Evolutionary conservation across 495 filamentous ascomycete species (phyloP), one percentile per base, ranked within the genome.

Genomic region (Xylaria telfairii): DNA sequence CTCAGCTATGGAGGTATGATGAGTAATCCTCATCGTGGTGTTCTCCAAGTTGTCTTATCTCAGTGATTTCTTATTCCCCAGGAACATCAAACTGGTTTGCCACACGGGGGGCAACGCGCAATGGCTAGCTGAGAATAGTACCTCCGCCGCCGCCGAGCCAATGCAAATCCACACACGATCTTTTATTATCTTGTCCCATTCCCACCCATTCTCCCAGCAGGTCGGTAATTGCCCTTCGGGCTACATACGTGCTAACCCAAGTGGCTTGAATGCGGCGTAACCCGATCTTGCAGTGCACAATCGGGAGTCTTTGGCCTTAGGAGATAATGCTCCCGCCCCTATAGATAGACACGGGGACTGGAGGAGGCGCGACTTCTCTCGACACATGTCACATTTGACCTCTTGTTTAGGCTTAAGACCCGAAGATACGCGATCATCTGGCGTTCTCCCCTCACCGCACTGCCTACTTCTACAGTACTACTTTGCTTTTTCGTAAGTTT

Each of bases 211-310:
- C 30, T 54, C 41, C 17, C 26, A 7, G 61, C 41, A 47, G 61
- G 41, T 28, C 64, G 47, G 42, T 49, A 66, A 65, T 54, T 66
- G 8, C 28, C 13, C 21, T 10, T 39, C 47, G 47, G 34, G 21
- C 32, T 1, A 66, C n/a, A 53, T 7, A 26, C 64, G 32, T 28
- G 47, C 42, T 19, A 21, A 30, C n/a, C 54, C 64, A 41, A 47
- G 71, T 69, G 70, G 73, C 73, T 74, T 71, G 42, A 70, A 37
- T 74, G 74, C 76, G 57, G 76, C 74, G 76, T 77, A 78, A 78
- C 75, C 47, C 64, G 76, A 77, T 78, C 75, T 78, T 75, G 75
- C 76, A 78, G 76, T 64, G 70, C 71, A 69, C 68, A 72, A 78
- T 78, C 75, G 74, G 59, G 66, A 73, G 42, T 53, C 19, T 21